Evolutionary conservation across 2,329 filamentous ascomycete species (phyloP).

Genomic region (Neonectria magnoliae): DNA sequence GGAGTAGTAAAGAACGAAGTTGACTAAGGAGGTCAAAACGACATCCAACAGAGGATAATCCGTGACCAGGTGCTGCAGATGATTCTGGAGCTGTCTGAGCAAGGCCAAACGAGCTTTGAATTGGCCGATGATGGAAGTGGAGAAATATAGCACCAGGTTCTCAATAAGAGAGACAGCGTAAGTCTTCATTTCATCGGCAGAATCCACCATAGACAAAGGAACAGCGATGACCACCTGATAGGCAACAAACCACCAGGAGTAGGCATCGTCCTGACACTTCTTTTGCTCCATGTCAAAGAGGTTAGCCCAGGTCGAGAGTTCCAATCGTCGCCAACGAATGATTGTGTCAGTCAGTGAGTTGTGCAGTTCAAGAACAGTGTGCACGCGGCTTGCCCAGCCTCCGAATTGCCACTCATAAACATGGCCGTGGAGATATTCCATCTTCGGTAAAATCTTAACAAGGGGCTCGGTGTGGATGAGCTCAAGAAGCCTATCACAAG

Average conservation of each 20-base stretch:
- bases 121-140: slow-evolving; percentile 82
- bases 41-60: slow-evolving; percentile 68
- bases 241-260: slow-evolving; percentile 95
- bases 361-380: slow-evolving; percentile 75
- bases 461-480: slow-evolving; percentile 84
- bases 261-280: slow-evolving; percentile 80
- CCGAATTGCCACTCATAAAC: slow-evolving; percentile 94
- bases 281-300: slow-evolving; percentile 85
- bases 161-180: slow-evolving; percentile 78
- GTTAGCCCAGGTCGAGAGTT: slow-evolving; percentile 90
- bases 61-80: slow-evolving; percentile 69
- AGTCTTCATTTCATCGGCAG: slow-evolving; percentile 65
- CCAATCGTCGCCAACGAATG: slow-evolving; percentile 88
- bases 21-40: slow-evolving; percentile 73
- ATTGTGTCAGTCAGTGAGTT: slow-evolving; percentile 83
- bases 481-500: slow-evolving; percentile 78
- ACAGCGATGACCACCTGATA: slow-evolving; percentile 88
- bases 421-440: slow-evolving; percentile 86
- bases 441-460: slow-evolving; percentile 83
- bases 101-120: slow-evolving; percentile 78
- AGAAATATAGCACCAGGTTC: slow-evolving; percentile 82
- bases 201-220: slow-evolving; percentile 72
- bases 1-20: slow-evolving; percentile 80
- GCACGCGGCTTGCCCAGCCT: slow-evolving; percentile 84
- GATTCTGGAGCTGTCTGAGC: slow-evolving; percentile 70